Base-by-base conservation (phyloP, 2,329 filamentous ascomycete species). In the Aureobasidium sp. region DNA sequence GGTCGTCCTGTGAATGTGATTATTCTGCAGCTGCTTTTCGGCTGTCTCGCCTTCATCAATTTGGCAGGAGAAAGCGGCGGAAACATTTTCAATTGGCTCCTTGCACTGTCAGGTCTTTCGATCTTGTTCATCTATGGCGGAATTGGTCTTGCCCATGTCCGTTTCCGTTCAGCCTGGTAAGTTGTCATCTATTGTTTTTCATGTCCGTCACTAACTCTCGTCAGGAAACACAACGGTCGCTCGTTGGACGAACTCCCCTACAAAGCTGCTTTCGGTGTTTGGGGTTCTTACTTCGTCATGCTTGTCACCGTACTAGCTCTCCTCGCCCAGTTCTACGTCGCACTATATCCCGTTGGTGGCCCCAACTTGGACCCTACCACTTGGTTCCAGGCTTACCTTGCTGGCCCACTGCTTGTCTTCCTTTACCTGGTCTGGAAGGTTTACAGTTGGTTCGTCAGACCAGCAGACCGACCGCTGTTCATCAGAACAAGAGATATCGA, bases 141-240 rank as follows among this genome's bases (percentile, higher is more conserved):
- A 66, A 92, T 96, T 72, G 95, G 91, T 73, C 76, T 94, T 15
- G 84, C 87, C 34, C 91, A 96, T 74, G 94, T 96, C 70, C 89
- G 91, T 61, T 97, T 96, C 82, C 89, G 92, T 44, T 61, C 47
- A 34, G 89, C 87, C 17, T 94, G 90, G 90, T 79, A 77, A 39
- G 69, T 76, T 6, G 85, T 25, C 5, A 45, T 45, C 6, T n/a
- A 3, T 0, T 9, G 5, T 4, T 14, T 0, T 31, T 17, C 6
- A 41, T 3, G 7, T 27, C 20, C 15, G 34, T 29, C 7, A 34
- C 41, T 57, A 27, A 57, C 14, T 12, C 0, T 25, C 11, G 15
- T 12, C n/a, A 57, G 53, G 53, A 57, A 57, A 25, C 29, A 45
- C 53, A 45, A 85, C 63, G 88, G 87, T 39, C 87, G 86, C 65